Evolutionary conservation across 345 rosid genomes (phyloP).

Genomic region (Nephelium lappaceum): DNA sequence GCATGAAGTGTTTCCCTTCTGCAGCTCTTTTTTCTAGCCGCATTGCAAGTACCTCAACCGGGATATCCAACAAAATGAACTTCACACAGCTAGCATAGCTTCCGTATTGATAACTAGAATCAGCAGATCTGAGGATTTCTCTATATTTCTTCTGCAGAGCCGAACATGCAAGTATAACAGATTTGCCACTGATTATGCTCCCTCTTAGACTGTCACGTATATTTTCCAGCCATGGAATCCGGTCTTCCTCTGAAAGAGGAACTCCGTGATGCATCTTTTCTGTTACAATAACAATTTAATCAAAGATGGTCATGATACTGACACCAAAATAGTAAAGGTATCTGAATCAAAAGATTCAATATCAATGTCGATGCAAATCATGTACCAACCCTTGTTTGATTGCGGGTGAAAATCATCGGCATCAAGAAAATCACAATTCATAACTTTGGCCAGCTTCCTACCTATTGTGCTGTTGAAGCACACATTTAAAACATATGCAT

Average conservation of each 20-base stretch:
- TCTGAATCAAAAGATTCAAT: not conserved
- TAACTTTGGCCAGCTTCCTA: slow-evolving; percentile 50
- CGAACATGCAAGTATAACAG: slow-evolving; percentile 70
- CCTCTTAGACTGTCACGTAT: slow-evolving; percentile 50
- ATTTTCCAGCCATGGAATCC: slow-evolving; percentile 80
- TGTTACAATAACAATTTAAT: slow-evolving; percentile 16
- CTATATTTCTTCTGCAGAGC: slow-evolving; percentile 68
- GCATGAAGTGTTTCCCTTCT: slow-evolving; percentile 81
- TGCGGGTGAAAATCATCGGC: slow-evolving; percentile 84
- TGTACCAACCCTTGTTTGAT: slow-evolving; percentile 66
- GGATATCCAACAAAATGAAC: slow-evolving; percentile 66
- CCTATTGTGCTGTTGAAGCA: slow-evolving; percentile 66
- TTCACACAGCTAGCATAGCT: slow-evolving; percentile 43
- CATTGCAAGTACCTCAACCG: slow-evolving; percentile 53
- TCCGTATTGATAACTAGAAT: slow-evolving; percentile 46
- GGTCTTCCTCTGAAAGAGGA: slow-evolving; percentile 71
- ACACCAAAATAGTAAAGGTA: not conserved
- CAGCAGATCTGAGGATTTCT: slow-evolving; percentile 73
- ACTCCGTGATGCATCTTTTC: slow-evolving; percentile 83
- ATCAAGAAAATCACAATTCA: slow-evolving; percentile 69
- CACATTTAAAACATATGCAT: not conserved
- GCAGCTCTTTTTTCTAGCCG: slow-evolving; percentile 62
- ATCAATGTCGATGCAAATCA: not conserved
- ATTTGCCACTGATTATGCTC: slow-evolving; percentile 37
- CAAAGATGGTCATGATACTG: not conserved